Percentiles rank a stretch among this genome's conserved stretches.
These are phyloP conservation scores for Fusarium sp. DNA, from an alignment of 2,329 filamentous ascomycete genomes.

Conservation along the genomic window DNA sequence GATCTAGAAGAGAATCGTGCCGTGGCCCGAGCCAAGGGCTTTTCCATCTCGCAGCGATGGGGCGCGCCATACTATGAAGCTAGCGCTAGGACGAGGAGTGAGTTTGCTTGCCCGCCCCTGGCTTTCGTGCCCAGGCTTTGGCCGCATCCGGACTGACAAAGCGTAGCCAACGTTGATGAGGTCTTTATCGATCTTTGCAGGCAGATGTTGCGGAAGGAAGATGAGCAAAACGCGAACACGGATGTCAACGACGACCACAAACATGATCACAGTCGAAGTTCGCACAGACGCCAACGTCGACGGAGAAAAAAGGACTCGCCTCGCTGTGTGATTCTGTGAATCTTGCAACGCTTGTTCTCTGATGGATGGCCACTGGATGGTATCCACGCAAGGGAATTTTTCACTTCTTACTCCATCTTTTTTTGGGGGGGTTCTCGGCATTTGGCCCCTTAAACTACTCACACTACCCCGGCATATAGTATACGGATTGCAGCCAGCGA, in stretches of 20 bases:
- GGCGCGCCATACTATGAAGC: conserved; percentile 92
- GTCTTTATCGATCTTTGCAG: conserved; percentile 86
- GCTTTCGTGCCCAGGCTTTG: conserved; percentile 11
- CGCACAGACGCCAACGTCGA: conserved; percentile 45
- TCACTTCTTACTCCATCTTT: conserved; percentile 14
- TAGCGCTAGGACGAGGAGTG: conserved; percentile 78
- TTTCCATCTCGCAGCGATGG: conserved; percentile 87
- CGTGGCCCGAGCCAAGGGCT: conserved; percentile 80
- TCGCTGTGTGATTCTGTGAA: conserved; percentile 57
- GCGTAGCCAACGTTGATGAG: conserved; percentile 82
- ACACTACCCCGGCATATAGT: conserved; percentile 17
- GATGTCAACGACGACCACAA: conserved; percentile 55
- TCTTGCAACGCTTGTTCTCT: neutral
- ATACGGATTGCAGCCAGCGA: conserved; percentile 22
- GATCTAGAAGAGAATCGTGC: conserved; percentile 87
- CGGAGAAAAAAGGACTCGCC: conserved; percentile 49
- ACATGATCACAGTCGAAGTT: conserved; percentile 47
- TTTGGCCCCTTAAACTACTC: conserved; percentile 7
- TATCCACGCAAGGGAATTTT: conserved; percentile 14
- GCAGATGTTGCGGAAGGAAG: conserved; percentile 81
- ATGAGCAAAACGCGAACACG: conserved; percentile 50
- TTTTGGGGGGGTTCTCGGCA: conserved; percentile 8
- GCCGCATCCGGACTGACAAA: conserved; percentile 42
- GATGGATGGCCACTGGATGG: conserved; percentile 32
- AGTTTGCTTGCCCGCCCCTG: conserved; percentile 42